A percentile compares a stretch with the other conserved stretches of the same genome.
These are phyloP conservation scores for Cutaneotrichosporon dermatis DNA, from an alignment of 1,284 basidiomycete genomes.

Conservation along the genomic window DNA sequence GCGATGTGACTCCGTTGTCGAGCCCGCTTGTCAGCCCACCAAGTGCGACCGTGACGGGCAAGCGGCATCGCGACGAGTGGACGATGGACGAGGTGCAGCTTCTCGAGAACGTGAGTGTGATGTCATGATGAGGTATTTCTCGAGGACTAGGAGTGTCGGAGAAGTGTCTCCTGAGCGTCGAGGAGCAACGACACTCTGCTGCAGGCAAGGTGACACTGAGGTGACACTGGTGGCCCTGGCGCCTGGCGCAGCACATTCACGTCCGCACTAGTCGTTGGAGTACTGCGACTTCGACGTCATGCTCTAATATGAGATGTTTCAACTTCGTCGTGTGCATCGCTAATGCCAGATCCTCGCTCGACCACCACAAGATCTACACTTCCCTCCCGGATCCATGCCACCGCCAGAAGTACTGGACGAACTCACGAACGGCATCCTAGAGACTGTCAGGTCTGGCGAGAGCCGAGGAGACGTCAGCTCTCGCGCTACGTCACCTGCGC, in stretches of 20 bases:
- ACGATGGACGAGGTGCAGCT: slow-evolving; percentile 35
- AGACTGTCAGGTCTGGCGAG: background rate
- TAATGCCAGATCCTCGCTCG: slow-evolving; percentile 24
- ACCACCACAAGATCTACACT: slow-evolving; percentile 36
- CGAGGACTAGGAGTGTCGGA: too few relatives aligned
- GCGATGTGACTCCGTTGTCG: background rate
- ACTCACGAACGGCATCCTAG: slow-evolving; percentile 36
- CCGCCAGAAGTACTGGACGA: slow-evolving; percentile 41
- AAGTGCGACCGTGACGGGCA: slow-evolving; percentile 6
- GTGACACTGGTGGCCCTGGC: too few relatives aligned
- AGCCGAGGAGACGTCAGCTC: background rate
- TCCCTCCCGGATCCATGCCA: slow-evolving; percentile 43
- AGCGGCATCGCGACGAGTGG: slow-evolving; percentile 30
- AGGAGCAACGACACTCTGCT: too few relatives aligned
- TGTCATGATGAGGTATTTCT: too few relatives aligned
- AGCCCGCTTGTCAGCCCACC: background rate
- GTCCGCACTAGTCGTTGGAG: too few relatives aligned
- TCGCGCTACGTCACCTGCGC: background rate
- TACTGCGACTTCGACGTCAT: too few relatives aligned
- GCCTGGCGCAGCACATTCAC: too few relatives aligned
- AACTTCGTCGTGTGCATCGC: background rate
- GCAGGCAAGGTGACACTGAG: too few relatives aligned
- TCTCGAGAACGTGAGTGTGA: slow-evolving; percentile 31
- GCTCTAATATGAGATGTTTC: too few relatives aligned
- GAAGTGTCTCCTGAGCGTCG: too few relatives aligned